Percentiles rank a stretch among this genome's conserved stretches.
Evolutionary conservation across 2,329 filamentous ascomycete genomes (phyloP).

Genomic region (Fusarium pseudograminearum): DNA sequence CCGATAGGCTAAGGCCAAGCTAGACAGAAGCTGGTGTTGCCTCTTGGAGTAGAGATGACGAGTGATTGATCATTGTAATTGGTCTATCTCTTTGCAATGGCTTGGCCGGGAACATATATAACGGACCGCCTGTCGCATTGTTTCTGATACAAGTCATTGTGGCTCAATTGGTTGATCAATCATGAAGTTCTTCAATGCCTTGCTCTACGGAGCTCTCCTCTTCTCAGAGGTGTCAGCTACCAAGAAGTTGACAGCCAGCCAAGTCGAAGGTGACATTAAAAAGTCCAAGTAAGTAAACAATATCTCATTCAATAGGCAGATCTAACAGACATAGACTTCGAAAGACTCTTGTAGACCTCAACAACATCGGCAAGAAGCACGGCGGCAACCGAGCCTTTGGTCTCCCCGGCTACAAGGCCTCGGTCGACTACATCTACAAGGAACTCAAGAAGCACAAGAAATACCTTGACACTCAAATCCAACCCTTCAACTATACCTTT

Average conservation of each 20-base stretch:
- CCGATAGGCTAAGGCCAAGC: conserved; percentile 24
- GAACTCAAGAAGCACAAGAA: conserved; percentile 56
- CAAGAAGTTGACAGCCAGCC: conserved; percentile 42
- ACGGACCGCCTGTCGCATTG: conserved; percentile 5
- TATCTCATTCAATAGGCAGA: rapidly evolving
- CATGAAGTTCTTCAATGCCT: conserved; percentile 42
- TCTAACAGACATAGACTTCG: conserved; percentile 58
- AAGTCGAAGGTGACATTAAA: conserved; percentile 45
- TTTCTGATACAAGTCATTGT: neutral
- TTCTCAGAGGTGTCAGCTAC: conserved; percentile 34
- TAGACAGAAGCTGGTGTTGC: conserved; percentile 15
- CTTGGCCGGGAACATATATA: conserved; percentile 21
- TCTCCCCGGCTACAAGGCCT: conserved; percentile 68
- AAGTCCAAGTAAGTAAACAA: conserved; percentile 33
- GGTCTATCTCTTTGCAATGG: neutral
- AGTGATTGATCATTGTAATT: conserved; percentile 7
- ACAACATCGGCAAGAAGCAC: conserved; percentile 66
- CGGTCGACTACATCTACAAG: conserved; percentile 67
- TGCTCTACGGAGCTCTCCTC: conserved; percentile 43
- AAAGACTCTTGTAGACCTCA: conserved; percentile 65
- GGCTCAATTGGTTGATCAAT: neutral
- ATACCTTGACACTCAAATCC: conserved; percentile 59
- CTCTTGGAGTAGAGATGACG: conserved; percentile 18
- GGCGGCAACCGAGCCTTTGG: conserved; percentile 72
- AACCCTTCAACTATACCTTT: conserved; percentile 62